Base-by-base conservation (phyloP, 495 filamentous ascomycete genomes). In the Neurospora africana region DNA sequence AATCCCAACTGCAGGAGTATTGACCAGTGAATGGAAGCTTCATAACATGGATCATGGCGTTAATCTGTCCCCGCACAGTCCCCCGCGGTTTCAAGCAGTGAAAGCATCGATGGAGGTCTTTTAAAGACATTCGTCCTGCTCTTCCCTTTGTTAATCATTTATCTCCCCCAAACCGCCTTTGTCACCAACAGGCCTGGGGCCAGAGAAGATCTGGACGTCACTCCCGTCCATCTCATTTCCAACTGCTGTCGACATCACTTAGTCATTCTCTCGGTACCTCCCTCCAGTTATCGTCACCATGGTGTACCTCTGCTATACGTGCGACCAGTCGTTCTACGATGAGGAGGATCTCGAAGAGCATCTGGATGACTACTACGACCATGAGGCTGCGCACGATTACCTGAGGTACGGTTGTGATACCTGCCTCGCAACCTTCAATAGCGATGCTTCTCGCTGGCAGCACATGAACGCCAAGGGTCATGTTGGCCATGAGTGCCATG, bases 401-500 rank as follows among this genome's bases (percentile, higher is more conserved):
- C 21, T 2, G 10, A 58, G 47, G 2, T 27, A 58, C 47, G 23
- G 47, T 27, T 82, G 81, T 53, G 30, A 71, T 15, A 74, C 40
- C 9, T 82, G 79, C 70, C 61, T 68, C 30, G 37, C 71, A 2
- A 47, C 11, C 36, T 82, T 82, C 72, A 27, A 10, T 27, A 69
- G 35, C 43, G 69, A 68, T 30, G 19, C 13, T 0, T 47, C 74
- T 3, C 72, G 74, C 11, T 15, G 43, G 11, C 73, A 78, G 70
- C 79, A 82, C 58, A 73, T 78, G 75, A 11, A 70, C 3, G 74
- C 70, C 15, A 41, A 44, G 11, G 40, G 61, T 9, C 79, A 82
- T 30, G 72, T 70, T 37, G n/a, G 21, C 40, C 7, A 41, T 72
- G 70, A 77, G n/a, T 81, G 80, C 33, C 5, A 9, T 36, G 19